These are phyloP conservation scores for Aspergillus novoparasiticus DNA, from an alignment of 2,329 filamentous ascomycete species.

Conservation along the genomic window DNA sequence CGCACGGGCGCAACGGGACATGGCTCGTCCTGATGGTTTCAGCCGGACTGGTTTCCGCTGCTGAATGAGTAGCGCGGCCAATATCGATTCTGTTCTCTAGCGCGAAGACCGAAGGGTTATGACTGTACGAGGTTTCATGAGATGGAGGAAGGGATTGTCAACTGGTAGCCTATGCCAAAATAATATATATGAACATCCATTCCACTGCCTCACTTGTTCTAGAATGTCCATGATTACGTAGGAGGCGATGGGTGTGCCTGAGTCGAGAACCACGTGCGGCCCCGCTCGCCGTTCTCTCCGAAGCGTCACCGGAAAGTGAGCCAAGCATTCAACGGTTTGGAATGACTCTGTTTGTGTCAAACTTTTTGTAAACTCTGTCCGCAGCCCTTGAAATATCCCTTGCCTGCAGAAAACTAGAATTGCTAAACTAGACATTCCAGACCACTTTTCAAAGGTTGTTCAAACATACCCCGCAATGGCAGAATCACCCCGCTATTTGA, in stretches of 20 bases:
- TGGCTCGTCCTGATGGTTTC: neutral
- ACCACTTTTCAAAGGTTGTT: neutral
- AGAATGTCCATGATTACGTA: neutral
- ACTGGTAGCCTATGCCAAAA: neutral
- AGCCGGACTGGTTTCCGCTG: neutral
- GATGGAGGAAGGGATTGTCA: neutral
- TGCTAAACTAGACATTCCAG: neutral
- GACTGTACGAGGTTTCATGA: slow-evolving; percentile 22
- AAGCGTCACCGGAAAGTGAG: neutral
- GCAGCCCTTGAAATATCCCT: neutral
- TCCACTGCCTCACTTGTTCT: neutral
- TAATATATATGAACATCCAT: neutral
- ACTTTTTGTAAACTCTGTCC: neutral
- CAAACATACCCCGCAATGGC: slow-evolving; percentile 26
- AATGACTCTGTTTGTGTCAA: neutral
- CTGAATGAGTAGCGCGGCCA: neutral
- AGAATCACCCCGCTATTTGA: slow-evolving; percentile 62
- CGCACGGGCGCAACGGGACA: neutral
- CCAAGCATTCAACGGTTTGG: neutral
- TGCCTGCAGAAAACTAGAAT: neutral
- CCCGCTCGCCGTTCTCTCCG: slow-evolving; percentile 12
- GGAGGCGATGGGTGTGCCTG: neutral
- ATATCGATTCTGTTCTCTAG: neutral
- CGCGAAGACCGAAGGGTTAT: slow-evolving; percentile 10
- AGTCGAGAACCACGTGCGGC: slow-evolving; percentile 6